Percentiles rank a stretch among this genome's conserved stretches.
phyloP scores from a whole-genome alignment of 768 basidiomycete species.

The Russula sp. region DNA sequence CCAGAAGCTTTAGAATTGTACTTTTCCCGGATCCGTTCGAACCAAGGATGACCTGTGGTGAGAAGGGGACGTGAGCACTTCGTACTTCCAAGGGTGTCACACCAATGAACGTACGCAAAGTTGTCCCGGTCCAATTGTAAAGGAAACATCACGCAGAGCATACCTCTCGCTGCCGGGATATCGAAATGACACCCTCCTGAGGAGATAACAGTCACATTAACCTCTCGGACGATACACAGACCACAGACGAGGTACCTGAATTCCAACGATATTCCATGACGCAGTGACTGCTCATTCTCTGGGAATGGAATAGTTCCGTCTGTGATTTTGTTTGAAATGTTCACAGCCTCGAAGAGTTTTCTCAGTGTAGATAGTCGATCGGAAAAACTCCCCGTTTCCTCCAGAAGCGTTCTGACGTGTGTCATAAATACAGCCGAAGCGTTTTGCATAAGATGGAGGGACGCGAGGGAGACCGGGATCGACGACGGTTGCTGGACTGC shows the following conservation, averaged over 20 bases:
- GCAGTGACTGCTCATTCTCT: constrained; percentile 15
- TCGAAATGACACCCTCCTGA: constrained; percentile 62
- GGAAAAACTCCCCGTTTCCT: constrained; percentile 49
- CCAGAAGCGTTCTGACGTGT: constrained; percentile 43
- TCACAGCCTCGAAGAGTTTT: constrained; percentile 57
- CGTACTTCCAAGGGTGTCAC: background rate
- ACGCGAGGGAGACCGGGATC: constrained; percentile 20
- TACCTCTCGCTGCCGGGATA: constrained; percentile 50
- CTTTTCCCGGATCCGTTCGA: constrained; percentile 68
- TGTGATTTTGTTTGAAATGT: constrained; percentile 51
- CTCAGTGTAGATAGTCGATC: constrained; percentile 49
- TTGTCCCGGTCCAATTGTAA: constrained; percentile 63
- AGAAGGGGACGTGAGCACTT: background rate
- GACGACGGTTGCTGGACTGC: constrained; percentile 23
- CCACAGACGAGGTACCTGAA: constrained; percentile 42
- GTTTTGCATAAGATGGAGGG: constrained; percentile 48
- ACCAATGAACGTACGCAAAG: constrained; percentile 51
- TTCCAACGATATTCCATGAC: constrained; percentile 43
- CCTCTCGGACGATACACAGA: background rate
- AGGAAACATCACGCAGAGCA: constrained; percentile 61
- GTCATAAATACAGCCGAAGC: constrained; percentile 46
- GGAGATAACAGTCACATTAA: background rate
- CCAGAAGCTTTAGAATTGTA: constrained; percentile 58
- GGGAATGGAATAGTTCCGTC: constrained; percentile 46
- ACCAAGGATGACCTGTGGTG: constrained; percentile 62